Conservation (phyloP, 768 basidiomycete genomes). For the Naganishia vaughanmartiniae region DNA sequence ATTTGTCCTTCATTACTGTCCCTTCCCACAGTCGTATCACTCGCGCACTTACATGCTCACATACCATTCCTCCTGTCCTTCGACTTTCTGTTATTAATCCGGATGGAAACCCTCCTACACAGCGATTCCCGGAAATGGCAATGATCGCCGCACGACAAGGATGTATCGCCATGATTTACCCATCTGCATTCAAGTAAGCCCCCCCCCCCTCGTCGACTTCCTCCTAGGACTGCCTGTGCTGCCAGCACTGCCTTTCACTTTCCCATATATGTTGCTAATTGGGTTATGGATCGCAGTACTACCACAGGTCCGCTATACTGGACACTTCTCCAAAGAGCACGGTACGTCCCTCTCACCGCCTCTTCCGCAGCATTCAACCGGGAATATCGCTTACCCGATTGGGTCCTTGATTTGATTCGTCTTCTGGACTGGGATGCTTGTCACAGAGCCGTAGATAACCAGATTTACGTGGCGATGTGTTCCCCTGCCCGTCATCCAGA, state of each 20-base stretch:
- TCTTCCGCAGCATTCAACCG: not conserved
- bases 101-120: not conserved
- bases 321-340: constrained; percentile 81
- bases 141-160: constrained; percentile 86
- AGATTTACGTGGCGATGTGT: constrained; percentile 93
- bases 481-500: constrained; percentile 83
- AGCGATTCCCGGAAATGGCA: constrained; percentile 72
- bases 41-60: no score
- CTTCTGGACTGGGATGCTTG: not conserved
- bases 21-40: no score
- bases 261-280: not conserved
- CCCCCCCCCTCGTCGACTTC: not conserved
- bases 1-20: no score
- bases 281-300: constrained; percentile 43
- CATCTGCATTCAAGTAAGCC: constrained; percentile 77
- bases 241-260: not conserved
- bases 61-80: no score
- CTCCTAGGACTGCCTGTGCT: not conserved
- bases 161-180: constrained; percentile 84
- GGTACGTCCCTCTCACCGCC: constrained; percentile 57
- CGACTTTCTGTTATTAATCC: not conserved
- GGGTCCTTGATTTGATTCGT: not conserved
- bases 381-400: not conserved
- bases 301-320: constrained; percentile 96
- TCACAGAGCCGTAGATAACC: constrained; percentile 88